Base-by-base conservation (phyloP, 164 flowering plant species). In the Platanus orientalis region DNA sequence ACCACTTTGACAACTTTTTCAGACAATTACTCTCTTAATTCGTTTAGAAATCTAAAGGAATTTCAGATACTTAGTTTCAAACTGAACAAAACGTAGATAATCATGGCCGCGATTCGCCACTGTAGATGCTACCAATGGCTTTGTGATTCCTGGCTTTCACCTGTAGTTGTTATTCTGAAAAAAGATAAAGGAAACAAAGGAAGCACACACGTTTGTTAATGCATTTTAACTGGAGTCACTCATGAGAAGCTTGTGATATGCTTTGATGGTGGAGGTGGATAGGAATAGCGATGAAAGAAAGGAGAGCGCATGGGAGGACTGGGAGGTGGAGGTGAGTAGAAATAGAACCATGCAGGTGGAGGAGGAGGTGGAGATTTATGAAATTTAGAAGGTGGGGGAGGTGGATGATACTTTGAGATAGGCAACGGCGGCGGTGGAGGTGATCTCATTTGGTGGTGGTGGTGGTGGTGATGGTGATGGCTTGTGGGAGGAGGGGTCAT, bases 281-380 rank as follows among this genome's bases (percentile, higher is more conserved):
- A 6, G 10, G 34, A 12, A 54, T 26, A 28, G 7, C 13, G 36
- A 4, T 16, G 20, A 16, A 19, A 28, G 36, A 4, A 26, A 27
- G n/a, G n/a, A 54, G 57, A 11, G 54, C 12, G 23, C 29, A 25
- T 7, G 17, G 60, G 60, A 63, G 67, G 52, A 63, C 52, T 42
- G 0, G 68, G 68, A 21, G 68, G 68, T 21, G 68, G 68, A 64
- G 61, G 68, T 16, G 68, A 64, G 53, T 44, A 55, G 53, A 64
- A 64, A 52, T 64, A 56, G 32, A 64, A 64, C 54, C 54, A 56
- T 9, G 61, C 40, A 11, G 67, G 67, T 9, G 67, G 67, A 12
- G 54, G 60, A 2, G 67, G 52, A 24, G 59, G 60, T 17, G 44
- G 60, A 36, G 30, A n/a, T 29, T 54, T 62, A 51, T 32, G 40